Base-by-base conservation (phyloP, 176 grass and related monocot genomes). In the Otatea glauca region DNA sequence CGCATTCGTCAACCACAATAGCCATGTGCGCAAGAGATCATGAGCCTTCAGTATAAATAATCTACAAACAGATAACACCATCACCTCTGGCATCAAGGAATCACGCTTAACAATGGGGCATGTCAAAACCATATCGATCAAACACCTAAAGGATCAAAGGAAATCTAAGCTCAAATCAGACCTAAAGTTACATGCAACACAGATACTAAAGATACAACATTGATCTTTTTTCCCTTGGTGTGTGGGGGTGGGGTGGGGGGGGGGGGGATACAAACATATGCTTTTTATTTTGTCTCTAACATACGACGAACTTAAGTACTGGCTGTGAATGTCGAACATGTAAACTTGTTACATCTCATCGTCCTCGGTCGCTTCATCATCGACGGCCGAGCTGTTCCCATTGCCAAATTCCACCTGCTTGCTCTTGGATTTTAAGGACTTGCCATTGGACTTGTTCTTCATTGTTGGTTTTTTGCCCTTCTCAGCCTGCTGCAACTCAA, bases 401-500 rank as follows among this genome's bases (percentile, higher is more conserved):
- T 97, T 91, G 41, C 16, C 39, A 14, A 76, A 48, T 70, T 92
- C 93, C 24, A 60, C 60, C 37, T 83, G 79, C 89, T 93, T 94
- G 88, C 81, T 89, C 74, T 86, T 92, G 73, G 76, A 85, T 83
- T 93, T 94, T 2, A 75, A 80, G 18, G 48, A 70, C 84, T 93
- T 94, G 24, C 81, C 81, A 0, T 85, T 92, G 8, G 88, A 60
- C 81, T 89, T 99, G 20, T 51, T 86, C 82, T 94, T 96, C 14
- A 69, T 71, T 64, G 65, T n/a, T 12, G 90, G 91, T 51, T 79
- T 99, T 80, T 84, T 82, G 61, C 83, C 91, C 74, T 96, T 99
- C 27, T 99, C 96, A 5, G 93, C 85, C 70, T 99, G 93, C 80
- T 99, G 89, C 86, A 96, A 27, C 81, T 96, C 96, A 61, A 96